Evolutionary conservation across 768 basidiomycete genomes (phyloP).

Genomic region (Austroboletus festivus): DNA sequence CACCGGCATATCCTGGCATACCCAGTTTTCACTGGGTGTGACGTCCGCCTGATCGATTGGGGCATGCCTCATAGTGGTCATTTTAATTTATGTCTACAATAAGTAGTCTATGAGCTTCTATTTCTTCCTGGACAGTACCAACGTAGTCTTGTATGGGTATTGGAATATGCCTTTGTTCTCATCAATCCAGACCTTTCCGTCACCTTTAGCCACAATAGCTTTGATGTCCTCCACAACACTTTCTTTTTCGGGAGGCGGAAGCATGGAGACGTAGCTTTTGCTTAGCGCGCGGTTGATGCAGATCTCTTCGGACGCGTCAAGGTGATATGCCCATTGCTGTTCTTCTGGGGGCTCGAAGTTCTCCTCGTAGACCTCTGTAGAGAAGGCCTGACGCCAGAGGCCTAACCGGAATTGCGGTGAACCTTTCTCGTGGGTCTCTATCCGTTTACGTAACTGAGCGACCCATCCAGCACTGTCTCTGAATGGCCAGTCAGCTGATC

Average conservation of each 20-base stretch:
- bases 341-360: constrained; percentile 62
- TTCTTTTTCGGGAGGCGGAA: constrained; percentile 54
- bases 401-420: constrained; percentile 81
- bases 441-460: constrained; percentile 61
- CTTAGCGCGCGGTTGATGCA: constrained; percentile 67
- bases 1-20: too few species aligned
- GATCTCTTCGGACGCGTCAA: constrained; percentile 51
- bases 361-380: constrained; percentile 55
- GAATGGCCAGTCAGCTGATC: not conserved
- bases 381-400: constrained; percentile 71
- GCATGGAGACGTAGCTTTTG: constrained; percentile 81
- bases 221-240: constrained; percentile 50
- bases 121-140: constrained; percentile 52
- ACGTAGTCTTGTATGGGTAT: constrained; percentile 72
- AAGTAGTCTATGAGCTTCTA: too few species aligned
- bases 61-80: too few species aligned
- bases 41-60: too few species aligned
- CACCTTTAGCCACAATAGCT: constrained; percentile 54
- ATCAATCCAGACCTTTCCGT: constrained; percentile 74
- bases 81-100: too few species aligned
- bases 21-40: too few species aligned
- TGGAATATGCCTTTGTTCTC: constrained; percentile 68
- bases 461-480: constrained; percentile 73
- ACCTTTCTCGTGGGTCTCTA: constrained; percentile 65
- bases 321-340: constrained; percentile 48